Evolutionary conservation across 306 rosid species (phyloP).

Genomic region (Dryas drummondii): DNA sequence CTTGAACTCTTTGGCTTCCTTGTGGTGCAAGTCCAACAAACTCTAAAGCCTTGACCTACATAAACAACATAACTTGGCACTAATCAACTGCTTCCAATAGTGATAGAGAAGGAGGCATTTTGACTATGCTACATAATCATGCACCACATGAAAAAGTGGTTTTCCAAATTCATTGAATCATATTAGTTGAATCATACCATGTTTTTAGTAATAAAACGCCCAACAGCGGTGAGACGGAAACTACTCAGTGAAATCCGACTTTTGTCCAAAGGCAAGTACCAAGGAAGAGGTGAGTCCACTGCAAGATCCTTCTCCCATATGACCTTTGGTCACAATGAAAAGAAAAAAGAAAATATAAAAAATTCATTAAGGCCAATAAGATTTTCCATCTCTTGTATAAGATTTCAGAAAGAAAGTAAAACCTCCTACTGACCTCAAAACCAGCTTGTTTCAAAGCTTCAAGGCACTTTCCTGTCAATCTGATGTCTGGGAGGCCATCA

Average conservation of each 20-base stretch:
- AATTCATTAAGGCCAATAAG: conserved; percentile 3
- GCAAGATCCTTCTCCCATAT: conserved; percentile 90
- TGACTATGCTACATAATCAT: conserved; percentile 8
- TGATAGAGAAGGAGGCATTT: neutral
- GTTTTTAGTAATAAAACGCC: conserved; percentile 79
- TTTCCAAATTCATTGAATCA: neutral
- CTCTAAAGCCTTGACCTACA: conserved; percentile 78
- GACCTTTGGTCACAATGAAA: conserved; percentile 45
- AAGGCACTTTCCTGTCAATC: conserved; percentile 77
- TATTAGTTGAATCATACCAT: conserved; percentile 48
- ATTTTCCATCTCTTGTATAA: conserved; percentile 3
- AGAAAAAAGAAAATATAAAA: neutral
- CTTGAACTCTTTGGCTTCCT: conserved; percentile 94
- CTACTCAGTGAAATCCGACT: conserved; percentile 84
- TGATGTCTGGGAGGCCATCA: conserved; percentile 94
- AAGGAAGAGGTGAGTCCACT: conserved; percentile 61
- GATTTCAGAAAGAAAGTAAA: conserved; percentile 13
- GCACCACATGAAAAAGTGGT: neutral
- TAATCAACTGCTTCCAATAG: conserved; percentile 13
- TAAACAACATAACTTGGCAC: conserved; percentile 4
- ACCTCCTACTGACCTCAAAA: conserved; percentile 70
- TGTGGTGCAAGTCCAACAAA: conserved; percentile 76
- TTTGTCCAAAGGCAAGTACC: conserved; percentile 94
- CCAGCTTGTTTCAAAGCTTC: conserved; percentile 93
- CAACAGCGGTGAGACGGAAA: conserved; percentile 81